A percentile compares a stretch with the other conserved stretches of the same genome.
phyloP scores from a whole-genome alignment of 345 rosid species.

The Moringa oleifera region DNA sequence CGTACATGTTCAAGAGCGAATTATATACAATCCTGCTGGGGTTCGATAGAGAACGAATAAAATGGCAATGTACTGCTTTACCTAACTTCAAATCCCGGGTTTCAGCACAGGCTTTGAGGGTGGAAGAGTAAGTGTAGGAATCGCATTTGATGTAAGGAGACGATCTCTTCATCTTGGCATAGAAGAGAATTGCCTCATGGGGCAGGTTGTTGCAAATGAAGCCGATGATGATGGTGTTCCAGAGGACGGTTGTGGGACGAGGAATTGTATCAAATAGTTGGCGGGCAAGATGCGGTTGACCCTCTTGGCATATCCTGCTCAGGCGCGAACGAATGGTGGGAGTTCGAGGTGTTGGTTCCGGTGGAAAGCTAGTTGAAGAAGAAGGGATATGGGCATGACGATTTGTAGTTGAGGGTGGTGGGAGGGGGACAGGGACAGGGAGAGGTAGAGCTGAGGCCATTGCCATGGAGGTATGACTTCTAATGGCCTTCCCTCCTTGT shows the following conservation, averaged over 20 bases:
- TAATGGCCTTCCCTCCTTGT: too few relatives aligned
- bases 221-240: slow-evolving; percentile 89
- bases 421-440: slow-evolving; percentile 27
- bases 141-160: slow-evolving; percentile 47
- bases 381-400: slow-evolving; percentile 11
- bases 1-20: slow-evolving; percentile 75
- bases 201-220: slow-evolving; percentile 76
- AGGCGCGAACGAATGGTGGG: slow-evolving; percentile 81
- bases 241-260: slow-evolving; percentile 63
- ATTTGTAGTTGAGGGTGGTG: slow-evolving; percentile 13
- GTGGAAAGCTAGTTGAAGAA: slow-evolving; percentile 26
- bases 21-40: slow-evolving; percentile 74
- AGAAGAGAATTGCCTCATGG: slow-evolving; percentile 66
- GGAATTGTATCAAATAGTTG: slow-evolving; percentile 81
- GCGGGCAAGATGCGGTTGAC: slow-evolving; percentile 71
- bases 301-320: slow-evolving; percentile 69
- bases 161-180: slow-evolving; percentile 52
- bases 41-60: slow-evolving; percentile 54
- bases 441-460: slow-evolving; percentile 48
- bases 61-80: slow-evolving; percentile 75
- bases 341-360: slow-evolving; percentile 38
- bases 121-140: slow-evolving; percentile 78
- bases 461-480: slow-evolving; percentile 2
- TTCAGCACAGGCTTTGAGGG: slow-evolving; percentile 77
- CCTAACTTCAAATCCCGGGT: slow-evolving; percentile 46